Conservation (phyloP, 2,329 filamentous ascomycete genomes). For the Cladophialophora exuberans region DNA sequence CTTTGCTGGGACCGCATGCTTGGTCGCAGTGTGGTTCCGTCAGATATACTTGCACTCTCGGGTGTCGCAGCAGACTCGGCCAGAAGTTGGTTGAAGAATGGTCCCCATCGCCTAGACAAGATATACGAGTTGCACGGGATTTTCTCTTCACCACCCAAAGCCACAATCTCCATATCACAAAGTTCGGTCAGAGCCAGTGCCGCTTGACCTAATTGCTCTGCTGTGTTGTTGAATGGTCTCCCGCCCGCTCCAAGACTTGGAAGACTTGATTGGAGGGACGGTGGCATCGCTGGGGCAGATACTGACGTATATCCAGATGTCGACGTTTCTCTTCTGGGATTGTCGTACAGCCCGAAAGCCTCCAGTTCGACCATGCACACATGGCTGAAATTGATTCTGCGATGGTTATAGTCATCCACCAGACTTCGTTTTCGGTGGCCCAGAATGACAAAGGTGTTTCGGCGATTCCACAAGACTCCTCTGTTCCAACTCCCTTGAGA, state of each 20-base stretch:
- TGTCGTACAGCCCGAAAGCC: constrained; percentile 96
- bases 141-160: constrained; percentile 84
- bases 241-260: constrained; percentile 68
- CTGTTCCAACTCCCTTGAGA: constrained; percentile 98
- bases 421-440: constrained; percentile 91
- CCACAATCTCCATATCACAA: constrained; percentile 94
- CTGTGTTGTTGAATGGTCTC: constrained; percentile 73
- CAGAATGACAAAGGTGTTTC: constrained; percentile 94
- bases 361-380: constrained; percentile 97
- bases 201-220: constrained; percentile 82
- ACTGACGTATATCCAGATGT: constrained; percentile 84
- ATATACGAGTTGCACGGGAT: constrained; percentile 93
- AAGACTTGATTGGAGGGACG: constrained; percentile 49
- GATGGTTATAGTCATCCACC: constrained; percentile 97
- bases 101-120: constrained; percentile 86
- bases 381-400: constrained; percentile 95
- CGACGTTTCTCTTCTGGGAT: constrained; percentile 77
- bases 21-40: constrained; percentile 75
- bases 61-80: constrained; percentile 74
- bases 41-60: constrained; percentile 57
- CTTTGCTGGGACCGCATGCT: constrained; percentile 49
- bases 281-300: constrained; percentile 68
- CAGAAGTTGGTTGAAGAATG: constrained; percentile 90
- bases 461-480: constrained; percentile 86
- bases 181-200: constrained; percentile 81